phyloP scores from a whole-genome alignment of 768 basidiomycete species.

The Russula olivacea region DNA sequence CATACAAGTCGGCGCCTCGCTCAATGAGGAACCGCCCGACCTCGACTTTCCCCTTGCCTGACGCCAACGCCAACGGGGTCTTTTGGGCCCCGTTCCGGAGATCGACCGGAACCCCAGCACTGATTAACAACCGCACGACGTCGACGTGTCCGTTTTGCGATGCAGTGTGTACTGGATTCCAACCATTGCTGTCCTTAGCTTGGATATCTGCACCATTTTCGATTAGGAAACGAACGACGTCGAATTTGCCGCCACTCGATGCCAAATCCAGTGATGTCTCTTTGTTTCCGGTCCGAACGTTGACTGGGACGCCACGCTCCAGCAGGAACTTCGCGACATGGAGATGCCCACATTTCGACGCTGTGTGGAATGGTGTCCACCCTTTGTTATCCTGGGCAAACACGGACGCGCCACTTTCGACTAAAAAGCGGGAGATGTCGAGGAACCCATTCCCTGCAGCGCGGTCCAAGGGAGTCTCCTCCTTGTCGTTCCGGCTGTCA shows the following conservation, averaged over 20 bases:
- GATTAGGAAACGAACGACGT: constrained; percentile 3
- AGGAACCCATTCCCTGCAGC: background rate
- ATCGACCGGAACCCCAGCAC: background rate
- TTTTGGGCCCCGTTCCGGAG: background rate
- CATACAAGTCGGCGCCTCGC: background rate
- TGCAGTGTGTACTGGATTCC: background rate
- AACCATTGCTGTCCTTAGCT: background rate
- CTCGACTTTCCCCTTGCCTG: background rate
- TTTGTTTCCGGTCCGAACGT: background rate
- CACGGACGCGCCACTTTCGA: background rate
- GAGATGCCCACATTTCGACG: constrained; percentile 1
- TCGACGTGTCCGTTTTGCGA: background rate
- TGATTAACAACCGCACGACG: background rate
- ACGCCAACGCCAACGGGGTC: background rate
- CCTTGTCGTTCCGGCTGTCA: background rate
- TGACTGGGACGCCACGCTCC: background rate
- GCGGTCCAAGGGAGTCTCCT: background rate
- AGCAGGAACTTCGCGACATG: constrained; percentile 1
- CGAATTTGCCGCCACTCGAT: background rate
- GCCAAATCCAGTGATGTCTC: background rate
- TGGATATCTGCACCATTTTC: background rate
- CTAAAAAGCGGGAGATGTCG: background rate
- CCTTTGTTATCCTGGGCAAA: background rate
- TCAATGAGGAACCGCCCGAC: background rate
- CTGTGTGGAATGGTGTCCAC: constrained; percentile 2